Evolutionary conservation across 2,329 filamentous ascomycete genomes (phyloP).

Genomic region (Ophiosphaerella korrae): DNA sequence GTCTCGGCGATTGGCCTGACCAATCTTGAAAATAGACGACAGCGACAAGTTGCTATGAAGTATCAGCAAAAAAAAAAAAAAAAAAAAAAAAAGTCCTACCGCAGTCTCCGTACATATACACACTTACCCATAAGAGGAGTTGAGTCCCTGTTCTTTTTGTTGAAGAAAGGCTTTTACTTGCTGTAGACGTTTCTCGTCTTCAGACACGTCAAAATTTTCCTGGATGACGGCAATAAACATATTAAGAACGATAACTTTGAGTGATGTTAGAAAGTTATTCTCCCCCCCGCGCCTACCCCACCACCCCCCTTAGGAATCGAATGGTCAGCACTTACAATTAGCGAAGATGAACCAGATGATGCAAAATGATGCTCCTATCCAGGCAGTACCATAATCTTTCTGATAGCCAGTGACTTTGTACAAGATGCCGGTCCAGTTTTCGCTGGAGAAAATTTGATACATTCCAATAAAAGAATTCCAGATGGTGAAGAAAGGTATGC

Average conservation of each 20-base stretch:
- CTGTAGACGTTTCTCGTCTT: conserved; percentile 95
- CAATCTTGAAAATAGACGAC: conserved; percentile 65
- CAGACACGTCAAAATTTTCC: conserved; percentile 97
- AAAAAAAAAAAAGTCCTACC: not conserved
- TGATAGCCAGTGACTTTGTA: conserved; percentile 80
- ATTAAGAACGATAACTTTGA: conserved; percentile 81
- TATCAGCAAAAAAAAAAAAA: conserved; percentile 22
- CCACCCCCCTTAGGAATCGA: too few species aligned
- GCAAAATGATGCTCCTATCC: conserved; percentile 90
- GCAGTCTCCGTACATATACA: not conserved
- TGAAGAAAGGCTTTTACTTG: conserved; percentile 95
- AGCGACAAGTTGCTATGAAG: conserved; percentile 69
- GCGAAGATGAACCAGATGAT: conserved; percentile 95
- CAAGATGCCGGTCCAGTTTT: conserved; percentile 90
- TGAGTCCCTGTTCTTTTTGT: conserved; percentile 79
- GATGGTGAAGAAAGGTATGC: conserved; percentile 83
- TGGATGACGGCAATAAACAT: conserved; percentile 99
- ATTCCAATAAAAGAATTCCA: conserved; percentile 97
- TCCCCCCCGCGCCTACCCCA: too few species aligned
- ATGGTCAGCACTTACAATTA: conserved; percentile 61
- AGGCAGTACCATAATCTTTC: conserved; percentile 70
- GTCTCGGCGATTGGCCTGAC: conserved; percentile 70
- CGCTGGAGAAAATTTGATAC: conserved; percentile 95
- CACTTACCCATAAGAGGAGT: conserved; percentile 60
- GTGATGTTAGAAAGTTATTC: conserved; percentile 11